A percentile compares a stretch with the other conserved stretches of the same genome.
These are phyloP conservation scores for Artemisia argyi DNA, from an alignment of 129 eudicot species.

Conservation along the genomic window DNA sequence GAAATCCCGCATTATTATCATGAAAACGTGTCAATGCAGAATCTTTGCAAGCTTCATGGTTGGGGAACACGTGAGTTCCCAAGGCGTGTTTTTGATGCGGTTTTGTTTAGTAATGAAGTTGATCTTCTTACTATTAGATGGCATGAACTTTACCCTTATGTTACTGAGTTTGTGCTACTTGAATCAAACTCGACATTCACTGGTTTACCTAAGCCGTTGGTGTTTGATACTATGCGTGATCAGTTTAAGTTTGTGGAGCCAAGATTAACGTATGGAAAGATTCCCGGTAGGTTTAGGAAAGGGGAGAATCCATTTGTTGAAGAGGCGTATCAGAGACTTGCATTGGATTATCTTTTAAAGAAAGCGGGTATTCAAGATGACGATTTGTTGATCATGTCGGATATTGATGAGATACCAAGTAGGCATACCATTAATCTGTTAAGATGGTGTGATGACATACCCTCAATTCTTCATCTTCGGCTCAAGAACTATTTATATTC, in stretches of 20 bases:
- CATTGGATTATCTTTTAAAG: slow-evolving; percentile 68
- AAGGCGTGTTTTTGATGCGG: slow-evolving; percentile 91
- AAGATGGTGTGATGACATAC: slow-evolving; percentile 90
- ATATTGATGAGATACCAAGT: slow-evolving; percentile 90
- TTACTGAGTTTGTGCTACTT: slow-evolving; percentile 85
- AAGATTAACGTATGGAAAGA: slow-evolving; percentile 70
- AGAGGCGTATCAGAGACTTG: slow-evolving; percentile 86
- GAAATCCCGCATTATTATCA: slow-evolving; percentile 88
- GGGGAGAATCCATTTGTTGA: slow-evolving; percentile 92
- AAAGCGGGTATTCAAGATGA: slow-evolving; percentile 89
- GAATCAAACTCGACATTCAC: slow-evolving; percentile 93
- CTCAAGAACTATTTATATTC: slow-evolving; percentile 77
- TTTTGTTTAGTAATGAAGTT: slow-evolving; percentile 80
- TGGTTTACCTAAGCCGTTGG: slow-evolving; percentile 69
- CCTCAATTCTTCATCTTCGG: slow-evolving; percentile 72
- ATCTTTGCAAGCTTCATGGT: slow-evolving; percentile 85
- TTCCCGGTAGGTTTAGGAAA: slow-evolving; percentile 64
- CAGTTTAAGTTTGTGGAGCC: slow-evolving; percentile 75
- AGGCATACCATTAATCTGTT: slow-evolving; percentile 83
- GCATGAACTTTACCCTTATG: slow-evolving; percentile 84
- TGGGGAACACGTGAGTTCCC: slow-evolving; percentile 88
- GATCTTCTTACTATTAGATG: slow-evolving; percentile 80
- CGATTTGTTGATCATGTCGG: slow-evolving; percentile 88
- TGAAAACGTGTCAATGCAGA: slow-evolving; percentile 80
- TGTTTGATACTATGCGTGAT: slow-evolving; percentile 52